Conservation (phyloP, 2,329 filamentous ascomycete genomes). For the Ceratocystis ficicola region DNA sequence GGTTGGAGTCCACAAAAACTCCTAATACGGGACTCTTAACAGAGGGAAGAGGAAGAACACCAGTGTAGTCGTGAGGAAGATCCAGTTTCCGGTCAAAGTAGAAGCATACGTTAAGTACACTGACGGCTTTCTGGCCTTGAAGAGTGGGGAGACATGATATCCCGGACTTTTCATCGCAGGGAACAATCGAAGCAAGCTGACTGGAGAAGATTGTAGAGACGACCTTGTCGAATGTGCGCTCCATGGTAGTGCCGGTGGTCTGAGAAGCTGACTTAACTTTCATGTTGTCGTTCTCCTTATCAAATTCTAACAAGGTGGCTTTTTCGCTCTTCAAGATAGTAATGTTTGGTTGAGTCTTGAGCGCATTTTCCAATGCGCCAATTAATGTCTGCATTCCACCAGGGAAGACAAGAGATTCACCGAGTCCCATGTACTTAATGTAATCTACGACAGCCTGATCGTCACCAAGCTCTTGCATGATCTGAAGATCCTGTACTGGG, state of each 20-base stretch:
- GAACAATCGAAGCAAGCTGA: constrained; percentile 29
- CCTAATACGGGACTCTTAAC: constrained; percentile 72
- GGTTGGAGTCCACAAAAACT: constrained; percentile 80
- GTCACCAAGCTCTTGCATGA: constrained; percentile 28
- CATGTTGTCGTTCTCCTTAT: background rate
- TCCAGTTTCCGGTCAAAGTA: constrained; percentile 60
- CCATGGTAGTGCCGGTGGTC: background rate
- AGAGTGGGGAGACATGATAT: constrained; percentile 37
- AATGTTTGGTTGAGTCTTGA: constrained; percentile 16
- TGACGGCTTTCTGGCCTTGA: constrained; percentile 50
- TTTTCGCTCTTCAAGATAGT: constrained; percentile 23
- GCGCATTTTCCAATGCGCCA: constrained; percentile 28
- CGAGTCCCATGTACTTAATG: constrained; percentile 21
- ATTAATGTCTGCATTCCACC: constrained; percentile 53
- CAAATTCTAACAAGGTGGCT: constrained; percentile 18
- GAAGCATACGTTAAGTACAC: constrained; percentile 84
- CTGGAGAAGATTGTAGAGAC: constrained; percentile 51
- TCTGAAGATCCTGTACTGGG: constrained; percentile 27
- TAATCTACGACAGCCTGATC: constrained; percentile 25
- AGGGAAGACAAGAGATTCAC: constrained; percentile 20
- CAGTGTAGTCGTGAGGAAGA: constrained; percentile 58
- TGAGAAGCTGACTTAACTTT: constrained; percentile 8
- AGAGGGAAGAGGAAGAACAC: constrained; percentile 76
- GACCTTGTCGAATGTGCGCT: constrained; percentile 40
- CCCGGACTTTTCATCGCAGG: constrained; percentile 26